Percentiles rank a stretch among this genome's conserved stretches.
Conservation (phyloP, 163 green algal species). For the Scenedesmus sp. region DNA sequence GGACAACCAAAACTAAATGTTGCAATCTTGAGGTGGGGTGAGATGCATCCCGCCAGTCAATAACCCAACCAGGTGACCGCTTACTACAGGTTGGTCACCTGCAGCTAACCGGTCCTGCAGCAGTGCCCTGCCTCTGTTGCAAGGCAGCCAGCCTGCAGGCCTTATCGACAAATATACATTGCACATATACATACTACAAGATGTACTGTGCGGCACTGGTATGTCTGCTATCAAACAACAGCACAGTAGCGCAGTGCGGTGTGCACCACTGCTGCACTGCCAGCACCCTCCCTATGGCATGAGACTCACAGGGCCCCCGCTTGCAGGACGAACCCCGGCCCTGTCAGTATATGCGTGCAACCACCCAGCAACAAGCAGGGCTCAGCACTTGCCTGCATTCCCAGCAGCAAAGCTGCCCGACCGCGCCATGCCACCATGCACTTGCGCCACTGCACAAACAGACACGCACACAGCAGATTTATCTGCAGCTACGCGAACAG, state of each 20-base stretch:
- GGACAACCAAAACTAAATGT: not conserved
- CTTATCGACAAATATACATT: not conserved
- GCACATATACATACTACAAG: not conserved
- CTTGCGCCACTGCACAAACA: no score
- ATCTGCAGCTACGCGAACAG: slow-evolving; percentile 56
- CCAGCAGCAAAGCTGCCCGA: no score
- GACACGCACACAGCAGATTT: not conserved
- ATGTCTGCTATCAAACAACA: not conserved
- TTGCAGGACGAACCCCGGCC: not conserved
- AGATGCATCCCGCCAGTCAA: not conserved
- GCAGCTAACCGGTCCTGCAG: not conserved
- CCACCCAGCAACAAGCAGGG: not conserved
- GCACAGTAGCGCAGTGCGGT: not conserved
- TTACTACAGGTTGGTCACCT: no score
- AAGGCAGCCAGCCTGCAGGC: not conserved
- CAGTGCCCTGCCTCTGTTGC: not conserved
- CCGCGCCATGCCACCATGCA: not conserved
- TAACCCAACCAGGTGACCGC: no score
- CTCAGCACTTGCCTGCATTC: no score
- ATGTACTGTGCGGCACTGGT: not conserved
- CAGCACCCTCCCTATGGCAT: no score
- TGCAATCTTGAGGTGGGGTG: not conserved
- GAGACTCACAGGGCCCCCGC: no score
- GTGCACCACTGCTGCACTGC: no score
- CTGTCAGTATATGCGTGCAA: not conserved